Conservation (phyloP, 768 basidiomycete species). For the Trametes elegans region DNA sequence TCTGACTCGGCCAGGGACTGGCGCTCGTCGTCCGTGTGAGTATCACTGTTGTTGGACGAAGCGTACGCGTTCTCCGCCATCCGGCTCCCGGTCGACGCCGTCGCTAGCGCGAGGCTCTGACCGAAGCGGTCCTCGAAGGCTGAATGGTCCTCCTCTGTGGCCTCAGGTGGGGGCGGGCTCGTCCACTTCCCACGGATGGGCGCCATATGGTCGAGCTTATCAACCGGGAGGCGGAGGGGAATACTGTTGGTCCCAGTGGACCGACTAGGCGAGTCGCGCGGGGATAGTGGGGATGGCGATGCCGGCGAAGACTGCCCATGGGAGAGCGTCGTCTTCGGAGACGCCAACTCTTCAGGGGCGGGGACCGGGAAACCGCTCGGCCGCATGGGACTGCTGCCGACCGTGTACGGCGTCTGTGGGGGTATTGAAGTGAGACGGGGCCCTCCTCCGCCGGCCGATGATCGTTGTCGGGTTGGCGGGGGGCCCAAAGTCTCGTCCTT, state of each 20-base stretch:
- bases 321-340: slow-evolving; percentile 38
- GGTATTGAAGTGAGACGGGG: slow-evolving; percentile 47
- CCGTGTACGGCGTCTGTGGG: slow-evolving; percentile 69
- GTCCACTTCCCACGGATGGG: slow-evolving; percentile 82
- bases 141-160: slow-evolving; percentile 60
- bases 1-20: slow-evolving; percentile 64
- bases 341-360: slow-evolving; percentile 47
- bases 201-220: slow-evolving; percentile 59
- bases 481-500: slow-evolving; percentile 61
- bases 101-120: slow-evolving; percentile 65
- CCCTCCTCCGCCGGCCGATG: slow-evolving; percentile 42
- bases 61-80: slow-evolving; percentile 42
- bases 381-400: slow-evolving; percentile 60
- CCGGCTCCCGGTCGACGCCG: slow-evolving; percentile 58
- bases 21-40: slow-evolving; percentile 65
- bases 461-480: slow-evolving; percentile 45
- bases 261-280: slow-evolving; percentile 5
- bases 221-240: slow-evolving; percentile 50
- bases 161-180: slow-evolving; percentile 78
- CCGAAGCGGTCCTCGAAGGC: slow-evolving; percentile 69
- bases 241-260: slow-evolving; percentile 25
- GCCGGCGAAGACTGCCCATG: slow-evolving; percentile 16
- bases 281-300: slow-evolving; percentile 14
- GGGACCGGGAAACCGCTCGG: slow-evolving; percentile 36
- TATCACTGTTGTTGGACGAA: slow-evolving; percentile 63